Base-by-base conservation (phyloP, 129 eudicot genomes). In the Logfia minima region DNA sequence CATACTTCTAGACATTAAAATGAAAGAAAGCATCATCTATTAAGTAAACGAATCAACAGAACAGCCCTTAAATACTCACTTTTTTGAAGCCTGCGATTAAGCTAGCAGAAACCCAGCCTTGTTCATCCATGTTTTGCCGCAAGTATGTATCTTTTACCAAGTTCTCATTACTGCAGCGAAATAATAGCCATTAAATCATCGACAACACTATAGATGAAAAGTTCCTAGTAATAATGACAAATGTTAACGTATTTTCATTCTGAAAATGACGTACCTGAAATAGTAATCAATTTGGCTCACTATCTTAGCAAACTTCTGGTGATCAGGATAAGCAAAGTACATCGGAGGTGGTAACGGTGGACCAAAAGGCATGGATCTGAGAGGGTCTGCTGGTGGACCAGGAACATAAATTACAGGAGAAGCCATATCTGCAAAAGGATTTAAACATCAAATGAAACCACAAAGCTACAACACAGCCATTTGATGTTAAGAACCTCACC, bases 31-130 rank as follows among this genome's bases (percentile, higher is more conserved):
- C 37, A 18, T 69, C 23, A 70, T 31, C 28, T 75, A 8, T 7
- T 70, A 66, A 34, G 52, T 37, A 24, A 53, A 77, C 0, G 4
- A 23, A 64, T 35, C 10, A 61, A 70, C 3, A 19, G 9, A 77
- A n/a, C 7, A 60, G 53, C 55, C 26, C 66, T 70, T 56, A 76
- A 58, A 45, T 28, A 72, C 94, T 85, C 74, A 93, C 98, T 74
- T 84, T 87, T 70, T 89, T 87, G 81, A 93, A 93, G 72, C 85
- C 83, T 55, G 97, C 97, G 58, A 93, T 90, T 73, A 88, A 79
- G 75, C 76, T 66, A 83, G 85, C 74, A 63, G 98, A 80, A 81
- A 90, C 97, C 98, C 98, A 93, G 34, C 98, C 98, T 72, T 93
- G 86, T 7, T 83, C 88, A 82, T 93, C 97, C 98, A 93, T 93